Percentiles rank a stretch among this genome's conserved stretches.
Evolutionary conservation across 1,284 basidiomycete genomes (phyloP).

Genomic region (Mycena citricolor): DNA sequence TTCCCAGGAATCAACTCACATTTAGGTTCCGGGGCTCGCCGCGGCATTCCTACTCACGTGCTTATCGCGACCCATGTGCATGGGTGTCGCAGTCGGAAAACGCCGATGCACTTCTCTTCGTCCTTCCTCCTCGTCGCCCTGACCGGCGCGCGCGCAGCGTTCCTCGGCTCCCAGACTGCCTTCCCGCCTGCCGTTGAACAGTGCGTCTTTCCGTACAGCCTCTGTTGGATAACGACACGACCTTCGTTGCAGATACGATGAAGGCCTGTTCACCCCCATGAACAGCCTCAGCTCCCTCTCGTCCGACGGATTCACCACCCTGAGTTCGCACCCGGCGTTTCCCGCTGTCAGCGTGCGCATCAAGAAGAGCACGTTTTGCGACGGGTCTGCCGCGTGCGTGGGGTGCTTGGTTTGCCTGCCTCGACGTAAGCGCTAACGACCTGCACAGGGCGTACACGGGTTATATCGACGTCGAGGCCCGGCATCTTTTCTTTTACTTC

Average conservation of each 20-base stretch:
- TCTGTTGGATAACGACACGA: too few species aligned
- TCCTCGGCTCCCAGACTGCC: too few species aligned
- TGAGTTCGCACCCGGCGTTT: constrained; percentile 51
- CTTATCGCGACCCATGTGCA: too few species aligned
- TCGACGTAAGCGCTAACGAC: not conserved
- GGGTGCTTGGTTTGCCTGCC: not conserved
- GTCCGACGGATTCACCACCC: constrained; percentile 43
- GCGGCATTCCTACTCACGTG: too few species aligned
- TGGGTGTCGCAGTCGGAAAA: too few species aligned
- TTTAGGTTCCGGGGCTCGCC: too few species aligned
- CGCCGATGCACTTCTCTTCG: too few species aligned
- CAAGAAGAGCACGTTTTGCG: constrained; percentile 51
- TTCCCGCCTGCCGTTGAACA: too few species aligned
- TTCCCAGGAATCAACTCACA: too few species aligned
- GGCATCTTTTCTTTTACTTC: constrained; percentile 84
- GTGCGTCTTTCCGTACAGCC: too few species aligned
- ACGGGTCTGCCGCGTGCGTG: constrained; percentile 48
- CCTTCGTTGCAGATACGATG: constrained; percentile 21
- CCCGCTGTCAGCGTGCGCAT: constrained; percentile 52
- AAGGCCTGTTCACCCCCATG: constrained; percentile 39
- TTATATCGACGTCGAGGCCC: constrained; percentile 68
- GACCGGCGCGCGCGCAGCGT: too few species aligned
- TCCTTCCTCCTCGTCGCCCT: too few species aligned
- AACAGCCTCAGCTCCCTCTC: constrained; percentile 43
- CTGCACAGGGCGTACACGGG: constrained; percentile 42